Percentiles rank a stretch among this genome's conserved stretches.
phyloP scores from a whole-genome alignment of 163 green algal genomes.

The Chlamydomonas reinhardtii region DNA sequence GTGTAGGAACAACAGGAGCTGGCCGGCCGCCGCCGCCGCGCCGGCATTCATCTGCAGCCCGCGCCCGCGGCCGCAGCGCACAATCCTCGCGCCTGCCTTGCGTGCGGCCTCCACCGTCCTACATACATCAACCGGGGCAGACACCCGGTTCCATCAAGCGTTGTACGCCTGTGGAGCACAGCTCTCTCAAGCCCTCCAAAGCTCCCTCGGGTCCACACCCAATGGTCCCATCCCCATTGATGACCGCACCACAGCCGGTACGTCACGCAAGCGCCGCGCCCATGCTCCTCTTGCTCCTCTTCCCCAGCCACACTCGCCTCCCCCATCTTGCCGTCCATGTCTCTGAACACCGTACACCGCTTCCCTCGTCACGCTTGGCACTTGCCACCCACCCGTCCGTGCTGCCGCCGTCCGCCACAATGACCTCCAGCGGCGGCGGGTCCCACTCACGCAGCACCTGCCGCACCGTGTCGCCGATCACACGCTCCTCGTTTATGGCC shows the following conservation, averaged over 20 bases:
- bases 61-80: constrained; percentile 63
- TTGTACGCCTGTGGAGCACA: too few species aligned
- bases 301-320: too few species aligned
- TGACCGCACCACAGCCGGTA: too few species aligned
- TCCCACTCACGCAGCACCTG: constrained; percentile 61
- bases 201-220: too few species aligned
- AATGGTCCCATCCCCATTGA: too few species aligned
- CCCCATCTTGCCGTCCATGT: too few species aligned
- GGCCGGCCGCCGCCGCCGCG: constrained; percentile 58
- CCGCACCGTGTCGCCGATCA: constrained; percentile 59
- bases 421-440: constrained; percentile 72
- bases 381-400: constrained; percentile 72
- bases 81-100: constrained; percentile 3
- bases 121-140: not conserved
- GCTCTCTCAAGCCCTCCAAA: too few species aligned
- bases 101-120: constrained; percentile 15
- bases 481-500: constrained; percentile 77
- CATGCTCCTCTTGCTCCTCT: too few species aligned
- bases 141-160: too few species aligned
- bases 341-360: too few species aligned
- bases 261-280: too few species aligned
- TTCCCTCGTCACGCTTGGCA: too few species aligned
- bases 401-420: constrained; percentile 86
- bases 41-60: constrained; percentile 87
- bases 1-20: constrained; percentile 86